Conservation (phyloP, 1,139 yeast genomes). For the Suhomyces chickasaworum region DNA sequence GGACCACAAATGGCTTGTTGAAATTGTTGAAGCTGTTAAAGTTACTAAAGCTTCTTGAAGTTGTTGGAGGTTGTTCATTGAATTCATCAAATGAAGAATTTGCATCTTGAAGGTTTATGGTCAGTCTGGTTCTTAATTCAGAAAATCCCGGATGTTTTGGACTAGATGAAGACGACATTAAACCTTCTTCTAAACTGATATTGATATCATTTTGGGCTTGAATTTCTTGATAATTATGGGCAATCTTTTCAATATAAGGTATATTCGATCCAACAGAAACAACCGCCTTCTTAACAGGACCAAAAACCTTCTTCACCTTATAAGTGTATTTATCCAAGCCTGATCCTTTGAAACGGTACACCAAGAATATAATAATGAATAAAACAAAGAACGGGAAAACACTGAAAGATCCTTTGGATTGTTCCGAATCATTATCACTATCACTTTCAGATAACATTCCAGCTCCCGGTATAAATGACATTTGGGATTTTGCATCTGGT, state of each 20-base stretch:
- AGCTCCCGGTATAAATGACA: slow-evolving; percentile 42
- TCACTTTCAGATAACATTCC: slow-evolving; percentile 26
- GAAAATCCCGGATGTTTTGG: slow-evolving; percentile 17
- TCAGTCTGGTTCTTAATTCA: slow-evolving; percentile 45
- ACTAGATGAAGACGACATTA: slow-evolving; percentile 20
- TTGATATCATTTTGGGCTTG: slow-evolving; percentile 23
- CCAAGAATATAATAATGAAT: slow-evolving; percentile 21
- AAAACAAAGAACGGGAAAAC: slow-evolving; percentile 26
- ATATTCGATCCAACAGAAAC: slow-evolving; percentile 7
- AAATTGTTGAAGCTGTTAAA: slow-evolving; percentile 32
- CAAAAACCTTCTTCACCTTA: slow-evolving; percentile 20
- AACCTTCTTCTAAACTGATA: slow-evolving; percentile 38
- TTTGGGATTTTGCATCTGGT: slow-evolving; percentile 53
- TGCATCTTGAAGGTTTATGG: slow-evolving; percentile 34
- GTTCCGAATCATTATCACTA: slow-evolving; percentile 21
- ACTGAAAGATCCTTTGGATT: slow-evolving; percentile 14
- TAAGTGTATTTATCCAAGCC: slow-evolving; percentile 19
- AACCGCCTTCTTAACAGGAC: slow-evolving; percentile 13
- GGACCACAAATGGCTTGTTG: slow-evolving; percentile 40
- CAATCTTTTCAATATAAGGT: slow-evolving; percentile 9
- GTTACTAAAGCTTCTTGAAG: slow-evolving; percentile 22
- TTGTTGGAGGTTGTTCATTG: slow-evolving; percentile 3
- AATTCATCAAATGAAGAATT: slow-evolving; percentile 12
- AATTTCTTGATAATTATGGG: slow-evolving; percentile 6
- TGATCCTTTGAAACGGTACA: slow-evolving; percentile 23